Base-by-base conservation (phyloP, 2,329 filamentous ascomycete species). In the Colletotrichum sp. region DNA sequence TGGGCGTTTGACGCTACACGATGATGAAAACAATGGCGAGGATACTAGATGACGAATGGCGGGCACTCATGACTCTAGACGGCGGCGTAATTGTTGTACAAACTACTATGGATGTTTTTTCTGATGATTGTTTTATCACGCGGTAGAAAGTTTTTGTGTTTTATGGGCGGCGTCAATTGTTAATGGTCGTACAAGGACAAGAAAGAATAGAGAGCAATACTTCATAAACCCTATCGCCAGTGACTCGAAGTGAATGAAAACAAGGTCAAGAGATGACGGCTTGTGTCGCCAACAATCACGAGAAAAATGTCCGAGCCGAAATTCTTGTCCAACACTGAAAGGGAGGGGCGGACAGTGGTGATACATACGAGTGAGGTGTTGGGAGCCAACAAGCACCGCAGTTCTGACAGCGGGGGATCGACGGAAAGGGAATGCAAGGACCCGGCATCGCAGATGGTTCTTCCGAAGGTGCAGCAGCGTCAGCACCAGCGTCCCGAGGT, bases 81-180 rank as follows among this genome's bases (percentile, higher is more conserved):
- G 72, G 75, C 60, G 71, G 75, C 66, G 71, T 68, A 77, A 71
- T 71, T 13, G 67, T 75, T 77, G 72, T 75, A 77, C 72, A 71
- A 71, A 75, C 34, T 66, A 63, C 39, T 21, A 52, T 21, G 75
- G 34, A 71, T 30, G 39, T 59, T 55, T 16, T 16, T 76, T 69
- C 28, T 65, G 44, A 66, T 32, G 66, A 70, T 44, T 75, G 39
- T 75, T 75, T 77, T 75, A 70, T 21, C 49, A 75, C 26, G 70
- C 52, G 59, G 66, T 75, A 75, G 66, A 70, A 65, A 66, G 49
- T 60, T 66, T 62, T 15, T 13, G 32, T 26, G 28, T 63, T 30
- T 49, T 30, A 44, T 64, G 70, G 69, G 44, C 13, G 66, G 74
- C 74, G 74, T 76, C 71, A 28, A 62, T 60, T 74, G 59, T 76